Percentiles rank a stretch among this genome's conserved stretches.
These are phyloP conservation scores for Mucor circinelloides DNA, from an alignment of 371 early-diverging fungal species.

Conservation along the genomic window DNA sequence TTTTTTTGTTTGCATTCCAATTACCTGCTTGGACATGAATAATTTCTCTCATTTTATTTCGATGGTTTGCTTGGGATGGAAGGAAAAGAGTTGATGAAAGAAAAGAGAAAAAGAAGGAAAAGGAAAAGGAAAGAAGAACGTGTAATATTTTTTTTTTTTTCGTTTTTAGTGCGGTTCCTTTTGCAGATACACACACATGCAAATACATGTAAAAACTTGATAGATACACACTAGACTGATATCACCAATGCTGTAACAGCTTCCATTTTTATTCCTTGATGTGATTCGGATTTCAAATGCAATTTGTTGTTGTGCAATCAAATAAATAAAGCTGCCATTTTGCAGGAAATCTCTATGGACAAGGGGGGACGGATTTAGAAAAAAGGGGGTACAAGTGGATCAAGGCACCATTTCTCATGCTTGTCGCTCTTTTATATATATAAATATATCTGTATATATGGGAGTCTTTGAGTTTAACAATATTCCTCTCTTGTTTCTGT, in stretches of 20 bases:
- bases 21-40: slow-evolving; percentile 98
- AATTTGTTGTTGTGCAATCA: background rate
- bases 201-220: background rate
- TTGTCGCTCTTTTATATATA: no score
- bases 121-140: background rate
- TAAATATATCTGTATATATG: no score
- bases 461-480: no score
- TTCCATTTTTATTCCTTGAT: background rate
- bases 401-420: background rate
- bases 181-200: background rate
- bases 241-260: background rate
- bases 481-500: background rate
- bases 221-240: background rate
- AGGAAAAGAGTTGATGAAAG: background rate
- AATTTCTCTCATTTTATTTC: slow-evolving; percentile 94
- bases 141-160: background rate
- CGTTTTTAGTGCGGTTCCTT: background rate
- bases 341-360: background rate
- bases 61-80: background rate
- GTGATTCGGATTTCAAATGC: background rate
- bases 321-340: slow-evolving; percentile 1
- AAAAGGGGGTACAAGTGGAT: background rate
- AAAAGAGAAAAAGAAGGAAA: background rate
- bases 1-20: background rate
- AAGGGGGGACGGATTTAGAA: background rate